A percentile compares a stretch with the other conserved stretches of the same genome.
Conservation (phyloP, 2,329 filamentous ascomycete genomes). For the Apiospora koreana region DNA sequence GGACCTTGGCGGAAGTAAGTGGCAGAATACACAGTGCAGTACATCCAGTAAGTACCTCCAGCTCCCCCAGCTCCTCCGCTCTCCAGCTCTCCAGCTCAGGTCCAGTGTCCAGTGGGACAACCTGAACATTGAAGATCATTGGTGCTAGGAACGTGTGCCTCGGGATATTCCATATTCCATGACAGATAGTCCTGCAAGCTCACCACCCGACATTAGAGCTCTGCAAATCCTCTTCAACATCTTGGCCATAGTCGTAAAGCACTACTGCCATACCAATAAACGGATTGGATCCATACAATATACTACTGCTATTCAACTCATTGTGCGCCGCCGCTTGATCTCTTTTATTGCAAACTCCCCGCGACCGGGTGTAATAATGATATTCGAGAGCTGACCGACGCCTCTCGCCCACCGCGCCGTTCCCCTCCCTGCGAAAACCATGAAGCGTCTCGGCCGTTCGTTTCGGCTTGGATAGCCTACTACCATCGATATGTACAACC, state of each 20-base stretch:
- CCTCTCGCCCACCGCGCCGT: not conserved
- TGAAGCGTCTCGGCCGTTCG: constrained; percentile 17
- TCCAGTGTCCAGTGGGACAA: no score
- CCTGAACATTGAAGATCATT: no score
- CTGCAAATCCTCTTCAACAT: not conserved
- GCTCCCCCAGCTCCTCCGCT: no score
- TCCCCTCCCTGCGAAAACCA: not conserved
- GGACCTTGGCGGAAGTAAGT: not conserved
- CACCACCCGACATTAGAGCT: not conserved
- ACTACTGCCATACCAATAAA: not conserved
- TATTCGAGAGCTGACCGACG: not conserved
- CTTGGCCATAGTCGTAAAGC: not conserved
- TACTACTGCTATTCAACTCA: not conserved
- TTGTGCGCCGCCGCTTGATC: not conserved
- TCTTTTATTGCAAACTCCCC: not conserved
- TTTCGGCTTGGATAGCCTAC: constrained; percentile 27
- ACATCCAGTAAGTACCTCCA: not conserved
- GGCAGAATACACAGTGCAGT: not conserved
- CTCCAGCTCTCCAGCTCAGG: no score
- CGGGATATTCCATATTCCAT: constrained; percentile 3
- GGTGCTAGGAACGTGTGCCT: not conserved
- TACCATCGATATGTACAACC: constrained; percentile 47
- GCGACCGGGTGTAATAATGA: not conserved
- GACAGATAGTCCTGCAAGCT: not conserved
- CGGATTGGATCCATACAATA: not conserved